These are phyloP conservation scores for Trichophyton simii DNA, from an alignment of 2,329 filamentous ascomycete species.

Conservation along the genomic window DNA sequence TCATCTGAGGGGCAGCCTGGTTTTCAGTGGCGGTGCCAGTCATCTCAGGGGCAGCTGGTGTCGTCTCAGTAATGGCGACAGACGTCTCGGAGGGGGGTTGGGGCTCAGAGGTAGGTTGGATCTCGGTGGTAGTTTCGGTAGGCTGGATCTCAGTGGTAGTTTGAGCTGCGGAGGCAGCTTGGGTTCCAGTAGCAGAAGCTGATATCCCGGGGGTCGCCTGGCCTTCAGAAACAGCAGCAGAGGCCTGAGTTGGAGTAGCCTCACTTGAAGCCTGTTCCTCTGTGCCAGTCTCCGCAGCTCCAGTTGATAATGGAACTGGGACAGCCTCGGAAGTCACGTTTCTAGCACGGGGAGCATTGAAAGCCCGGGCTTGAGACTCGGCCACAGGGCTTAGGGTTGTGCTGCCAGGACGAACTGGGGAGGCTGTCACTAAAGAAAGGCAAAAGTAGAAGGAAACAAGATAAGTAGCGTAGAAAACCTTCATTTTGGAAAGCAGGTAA, in stretches of 20 bases:
- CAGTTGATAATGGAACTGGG: not conserved
- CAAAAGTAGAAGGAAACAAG: not conserved
- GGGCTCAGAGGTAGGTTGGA: no score
- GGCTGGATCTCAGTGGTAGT: no score
- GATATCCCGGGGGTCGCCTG: no score
- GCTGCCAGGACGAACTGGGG: not conserved
- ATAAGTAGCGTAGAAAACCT: not conserved
- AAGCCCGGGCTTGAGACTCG: not conserved
- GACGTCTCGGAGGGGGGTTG: not conserved
- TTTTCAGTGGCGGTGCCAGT: not conserved
- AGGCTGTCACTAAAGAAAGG: not conserved
- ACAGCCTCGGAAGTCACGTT: not conserved
- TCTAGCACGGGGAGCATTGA: not conserved
- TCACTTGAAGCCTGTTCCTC: not conserved
- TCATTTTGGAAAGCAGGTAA: not conserved
- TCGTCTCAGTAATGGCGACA: not conserved
- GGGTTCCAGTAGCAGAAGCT: no score
- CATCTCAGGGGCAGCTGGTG: not conserved
- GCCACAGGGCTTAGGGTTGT: not conserved
- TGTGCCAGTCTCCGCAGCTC: not conserved
- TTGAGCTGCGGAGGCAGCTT: no score
- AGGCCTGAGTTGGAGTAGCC: not conserved
- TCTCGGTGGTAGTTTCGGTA: no score
- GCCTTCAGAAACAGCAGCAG: not conserved
- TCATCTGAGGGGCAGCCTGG: not conserved